Evolutionary conservation across 257 asterid species (phyloP).

Genomic region (Thymus quinquecostatus): DNA sequence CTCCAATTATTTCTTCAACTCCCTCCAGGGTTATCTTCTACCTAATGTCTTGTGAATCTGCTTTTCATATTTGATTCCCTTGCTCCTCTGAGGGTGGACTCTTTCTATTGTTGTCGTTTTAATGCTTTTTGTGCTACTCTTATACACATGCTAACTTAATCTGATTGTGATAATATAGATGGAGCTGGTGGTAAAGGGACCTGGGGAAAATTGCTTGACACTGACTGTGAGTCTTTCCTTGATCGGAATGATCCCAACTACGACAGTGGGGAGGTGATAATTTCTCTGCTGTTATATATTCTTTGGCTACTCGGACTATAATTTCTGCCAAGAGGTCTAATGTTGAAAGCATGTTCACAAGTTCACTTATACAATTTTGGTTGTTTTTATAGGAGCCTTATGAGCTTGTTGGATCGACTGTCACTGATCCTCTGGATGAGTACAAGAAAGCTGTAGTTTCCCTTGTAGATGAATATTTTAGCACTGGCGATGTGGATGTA

Average conservation of each 20-base stretch:
- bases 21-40: neutral
- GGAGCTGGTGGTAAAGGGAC: constrained; percentile 99
- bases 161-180: constrained; percentile 63
- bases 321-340: neutral
- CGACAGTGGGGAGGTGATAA: constrained; percentile 89
- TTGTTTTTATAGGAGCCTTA: constrained; percentile 76
- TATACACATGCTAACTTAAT: constrained; percentile 19
- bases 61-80: neutral
- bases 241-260: constrained; percentile 95
- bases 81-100: neutral
- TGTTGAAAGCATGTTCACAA: neutral
- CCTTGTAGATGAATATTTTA: constrained; percentile 87
- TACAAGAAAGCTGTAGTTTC: constrained; percentile 88
- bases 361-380: neutral
- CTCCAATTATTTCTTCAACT: neutral
- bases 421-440: constrained; percentile 77
- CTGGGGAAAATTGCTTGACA: constrained; percentile 95
- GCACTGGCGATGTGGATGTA: constrained; percentile 82
- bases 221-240: constrained; percentile 63
- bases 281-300: neutral
- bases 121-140: neutral
- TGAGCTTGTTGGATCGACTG: constrained; percentile 76
- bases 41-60: neutral
- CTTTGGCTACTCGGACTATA: neutral
- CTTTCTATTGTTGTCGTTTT: neutral